phyloP scores from a whole-genome alignment of 495 filamentous ascomycete genomes.

The Neurospora sp. region DNA sequence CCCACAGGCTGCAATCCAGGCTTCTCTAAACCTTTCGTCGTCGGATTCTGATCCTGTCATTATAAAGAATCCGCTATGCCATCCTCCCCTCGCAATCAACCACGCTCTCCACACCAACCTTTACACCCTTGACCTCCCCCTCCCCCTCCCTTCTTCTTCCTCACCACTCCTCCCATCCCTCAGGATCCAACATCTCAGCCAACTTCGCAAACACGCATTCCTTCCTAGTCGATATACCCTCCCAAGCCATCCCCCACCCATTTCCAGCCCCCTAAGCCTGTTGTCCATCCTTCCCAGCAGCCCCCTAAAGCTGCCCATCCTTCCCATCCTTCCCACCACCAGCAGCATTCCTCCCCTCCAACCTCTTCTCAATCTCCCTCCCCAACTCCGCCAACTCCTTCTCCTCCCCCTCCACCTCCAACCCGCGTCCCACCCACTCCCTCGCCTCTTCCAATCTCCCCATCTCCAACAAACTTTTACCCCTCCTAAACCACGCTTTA shows the following conservation, averaged over 20 bases:
- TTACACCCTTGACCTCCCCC: too few species aligned
- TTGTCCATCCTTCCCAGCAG: too few species aligned
- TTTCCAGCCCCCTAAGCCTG: background rate
- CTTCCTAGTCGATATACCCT: background rate
- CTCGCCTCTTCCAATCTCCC: slow-evolving; percentile 71
- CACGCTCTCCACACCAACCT: too few species aligned
- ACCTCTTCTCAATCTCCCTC: slow-evolving; percentile 53
- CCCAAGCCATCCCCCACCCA: background rate
- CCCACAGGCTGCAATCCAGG: background rate
- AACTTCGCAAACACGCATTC: background rate
- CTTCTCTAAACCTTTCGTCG: background rate
- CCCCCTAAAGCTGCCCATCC: too few species aligned
- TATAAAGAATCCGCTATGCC: too few species aligned
- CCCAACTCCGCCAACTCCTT: slow-evolving; percentile 58
- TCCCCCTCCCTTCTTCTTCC: background rate
- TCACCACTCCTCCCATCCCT: background rate
- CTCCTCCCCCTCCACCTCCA: slow-evolving; percentile 78
- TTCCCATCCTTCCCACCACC: background rate
- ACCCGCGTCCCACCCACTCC: slow-evolving; percentile 56
- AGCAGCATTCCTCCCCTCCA: slow-evolving; percentile 15
- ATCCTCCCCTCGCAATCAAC: too few species aligned
- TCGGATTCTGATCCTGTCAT: background rate
- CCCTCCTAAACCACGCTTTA: slow-evolving; percentile 88
- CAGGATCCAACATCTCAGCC: background rate
- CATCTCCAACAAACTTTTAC: slow-evolving; percentile 83